Evolutionary conservation across 768 basidiomycete species (phyloP).

Genomic region (Amanita inopinata): DNA sequence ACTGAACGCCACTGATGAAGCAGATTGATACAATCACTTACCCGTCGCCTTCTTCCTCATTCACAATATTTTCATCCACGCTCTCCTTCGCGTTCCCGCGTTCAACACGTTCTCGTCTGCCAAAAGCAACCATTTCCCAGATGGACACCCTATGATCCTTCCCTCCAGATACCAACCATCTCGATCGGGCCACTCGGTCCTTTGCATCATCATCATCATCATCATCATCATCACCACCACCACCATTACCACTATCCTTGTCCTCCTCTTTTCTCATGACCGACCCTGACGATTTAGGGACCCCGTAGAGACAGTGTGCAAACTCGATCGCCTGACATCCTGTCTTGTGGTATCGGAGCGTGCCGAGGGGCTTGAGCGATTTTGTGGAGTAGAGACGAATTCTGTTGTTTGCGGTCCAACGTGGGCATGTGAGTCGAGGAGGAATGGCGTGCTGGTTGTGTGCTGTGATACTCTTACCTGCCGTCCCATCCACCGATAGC

Average conservation of each 20-base stretch:
- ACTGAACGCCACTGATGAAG: no score
- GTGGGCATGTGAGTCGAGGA: constrained; percentile 1
- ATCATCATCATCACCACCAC: constrained; percentile 26
- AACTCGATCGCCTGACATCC: constrained; percentile 72
- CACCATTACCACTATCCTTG: no score
- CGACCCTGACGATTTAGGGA: no score
- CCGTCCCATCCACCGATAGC: constrained; percentile 96
- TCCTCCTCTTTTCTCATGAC: constrained; percentile 22
- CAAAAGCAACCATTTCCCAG: constrained; percentile 56
- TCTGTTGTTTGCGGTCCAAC: constrained; percentile 27
- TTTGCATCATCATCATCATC: constrained; percentile 44
- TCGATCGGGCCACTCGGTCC: constrained; percentile 33
- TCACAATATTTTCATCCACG: constrained; percentile 2
- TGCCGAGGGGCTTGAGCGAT: constrained; percentile 75
- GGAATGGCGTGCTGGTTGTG: constrained; percentile 21
- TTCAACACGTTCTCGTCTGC: constrained; percentile 15
- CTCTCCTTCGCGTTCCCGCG: background rate
- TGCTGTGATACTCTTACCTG: no score
- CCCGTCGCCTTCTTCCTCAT: no score
- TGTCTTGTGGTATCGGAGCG: constrained; percentile 72
- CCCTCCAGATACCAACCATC: constrained; percentile 57
- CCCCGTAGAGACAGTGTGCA: constrained; percentile 26
- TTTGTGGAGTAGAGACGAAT: constrained; percentile 78
- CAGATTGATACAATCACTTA: no score
- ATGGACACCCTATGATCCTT: constrained; percentile 65